Base-by-base conservation (phyloP, 2,329 filamentous ascomycete species). In the Ploettnerulaceae sp. region DNA sequence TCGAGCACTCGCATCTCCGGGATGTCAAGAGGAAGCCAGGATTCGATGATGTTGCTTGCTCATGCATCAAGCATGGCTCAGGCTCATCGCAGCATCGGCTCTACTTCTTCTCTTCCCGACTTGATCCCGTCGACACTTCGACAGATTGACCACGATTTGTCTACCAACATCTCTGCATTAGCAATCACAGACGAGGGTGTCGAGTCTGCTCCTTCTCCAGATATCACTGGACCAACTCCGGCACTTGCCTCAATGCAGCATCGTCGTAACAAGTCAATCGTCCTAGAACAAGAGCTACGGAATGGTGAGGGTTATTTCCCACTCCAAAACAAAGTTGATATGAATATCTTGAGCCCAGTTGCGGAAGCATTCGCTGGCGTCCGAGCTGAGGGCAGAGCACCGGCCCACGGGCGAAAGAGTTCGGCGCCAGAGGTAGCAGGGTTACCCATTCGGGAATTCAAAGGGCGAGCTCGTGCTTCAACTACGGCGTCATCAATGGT, bases 91-190 rank as follows among this genome's bases (percentile, higher is more conserved):
- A 62, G 59, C 29, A 50, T 57, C 7, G 49, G 51, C 14, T 62
- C 60, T 5, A 49, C 56, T 5, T 58, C 58, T 11, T 63, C 61
- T 9, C 53, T 64, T n/a, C 62, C 62, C n/a, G 62, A 64, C 34
- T 54, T 64, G 9, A 52, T 63, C 15, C 56, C 56, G 17, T 62
- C 60, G 2, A 42, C 37, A 9, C 45, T 51, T 14, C 52, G 54
- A n/a, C 55, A 51, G 7, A 42, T 20, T 28, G 56, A 54, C 9
- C 29, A 42, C 7, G 53, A 55, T 34, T 28, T 56, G n/a, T 39
- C 48, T 28, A 25, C 45, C 7, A 43, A 37, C 14, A 25, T 49
- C 22, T 37, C 51, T 11, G 41, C 28, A 4, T 37, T 56, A 26
- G 42, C 33, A 20, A 24, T 52, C 20, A 12, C 35, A 22, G 37